Percentiles rank a stretch among this genome's conserved stretches.
Conservation (phyloP, 768 basidiomycete species). For the Multifurca ochricompacta region DNA sequence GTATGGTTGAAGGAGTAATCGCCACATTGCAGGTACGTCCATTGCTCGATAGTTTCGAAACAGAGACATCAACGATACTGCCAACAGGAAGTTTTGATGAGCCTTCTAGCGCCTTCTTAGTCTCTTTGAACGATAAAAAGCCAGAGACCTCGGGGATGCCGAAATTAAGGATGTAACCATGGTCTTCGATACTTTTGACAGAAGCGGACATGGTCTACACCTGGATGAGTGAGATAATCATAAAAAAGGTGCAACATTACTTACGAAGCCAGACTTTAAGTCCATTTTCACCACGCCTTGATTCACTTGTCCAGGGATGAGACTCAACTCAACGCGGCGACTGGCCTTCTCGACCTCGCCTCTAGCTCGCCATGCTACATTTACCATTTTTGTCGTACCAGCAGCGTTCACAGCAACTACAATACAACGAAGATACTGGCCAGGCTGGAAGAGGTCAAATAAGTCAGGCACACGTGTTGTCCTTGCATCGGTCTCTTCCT, state of each 20-base stretch:
- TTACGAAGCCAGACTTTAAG: conserved; percentile 64
- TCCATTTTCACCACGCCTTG: conserved; percentile 71
- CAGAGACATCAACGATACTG: conserved; percentile 55
- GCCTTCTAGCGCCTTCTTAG: conserved; percentile 34
- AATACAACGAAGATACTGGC: conserved; percentile 77
- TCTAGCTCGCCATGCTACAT: conserved; percentile 51
- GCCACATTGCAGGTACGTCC: conserved; percentile 72
- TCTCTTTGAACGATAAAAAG: conserved; percentile 77
- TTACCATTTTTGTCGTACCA: conserved; percentile 47
- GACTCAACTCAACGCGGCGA: conserved; percentile 75
- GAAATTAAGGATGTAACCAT: conserved; percentile 86
- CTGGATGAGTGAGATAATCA: background rate
- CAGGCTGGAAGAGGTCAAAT: conserved; percentile 65
- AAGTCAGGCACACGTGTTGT: conserved; percentile 53
- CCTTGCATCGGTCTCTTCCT: conserved; percentile 31
- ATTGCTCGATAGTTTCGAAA: conserved; percentile 63
- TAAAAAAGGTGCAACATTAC: conserved; percentile 29
- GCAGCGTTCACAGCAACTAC: conserved; percentile 63
- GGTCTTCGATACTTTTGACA: conserved; percentile 84
- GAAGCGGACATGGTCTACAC: conserved; percentile 65
- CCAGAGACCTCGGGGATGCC: conserved; percentile 74
- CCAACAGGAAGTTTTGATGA: conserved; percentile 47
- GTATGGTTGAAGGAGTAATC: conserved; percentile 41
- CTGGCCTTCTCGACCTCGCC: conserved; percentile 64
- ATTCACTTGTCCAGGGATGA: conserved; percentile 81